Evolutionary conservation across 208 protist species (phyloP).

Genomic region (Acanthamoeba castellanii): DNA sequence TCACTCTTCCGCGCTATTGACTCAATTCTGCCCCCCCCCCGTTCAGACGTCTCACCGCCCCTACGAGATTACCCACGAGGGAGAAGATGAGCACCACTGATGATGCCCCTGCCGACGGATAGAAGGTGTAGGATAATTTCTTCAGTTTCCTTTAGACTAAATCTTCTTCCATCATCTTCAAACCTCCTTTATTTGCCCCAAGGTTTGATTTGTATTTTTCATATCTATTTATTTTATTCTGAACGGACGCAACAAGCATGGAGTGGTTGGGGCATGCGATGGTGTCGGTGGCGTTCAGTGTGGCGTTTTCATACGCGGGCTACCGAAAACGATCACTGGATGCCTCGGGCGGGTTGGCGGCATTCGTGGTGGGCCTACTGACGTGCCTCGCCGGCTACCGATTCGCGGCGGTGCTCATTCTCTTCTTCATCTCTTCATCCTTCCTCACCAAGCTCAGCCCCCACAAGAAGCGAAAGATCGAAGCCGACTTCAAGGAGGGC

Average conservation of each 20-base stretch:
- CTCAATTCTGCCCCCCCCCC: not conserved
- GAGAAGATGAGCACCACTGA: constrained; percentile 3
- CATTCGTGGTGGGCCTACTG: constrained; percentile 72
- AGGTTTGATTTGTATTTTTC: not conserved
- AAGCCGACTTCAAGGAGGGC: constrained; percentile 79
- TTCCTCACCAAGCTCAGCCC: constrained; percentile 81
- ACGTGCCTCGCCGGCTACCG: constrained; percentile 61
- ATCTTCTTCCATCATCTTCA: not conserved
- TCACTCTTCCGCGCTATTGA: not conserved
- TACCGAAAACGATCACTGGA: constrained; percentile 57
- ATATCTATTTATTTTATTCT: not conserved
- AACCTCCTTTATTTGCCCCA: too few species aligned
- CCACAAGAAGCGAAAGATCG: constrained; percentile 78
- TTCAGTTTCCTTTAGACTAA: not conserved
- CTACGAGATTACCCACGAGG: constrained; percentile 47
- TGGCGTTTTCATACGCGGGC: not conserved
- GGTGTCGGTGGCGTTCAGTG: constrained; percentile 33
- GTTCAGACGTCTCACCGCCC: constrained; percentile 40
- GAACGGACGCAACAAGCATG: not conserved
- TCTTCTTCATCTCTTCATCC: constrained; percentile 81
- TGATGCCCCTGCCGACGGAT: not conserved
- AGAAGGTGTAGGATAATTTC: not conserved
- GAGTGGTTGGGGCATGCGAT: not conserved
- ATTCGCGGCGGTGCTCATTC: constrained; percentile 65
- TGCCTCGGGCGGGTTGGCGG: not conserved